Base-by-base conservation (phyloP, 805 yeast species). In the Ogataea glucozyma region DNA sequence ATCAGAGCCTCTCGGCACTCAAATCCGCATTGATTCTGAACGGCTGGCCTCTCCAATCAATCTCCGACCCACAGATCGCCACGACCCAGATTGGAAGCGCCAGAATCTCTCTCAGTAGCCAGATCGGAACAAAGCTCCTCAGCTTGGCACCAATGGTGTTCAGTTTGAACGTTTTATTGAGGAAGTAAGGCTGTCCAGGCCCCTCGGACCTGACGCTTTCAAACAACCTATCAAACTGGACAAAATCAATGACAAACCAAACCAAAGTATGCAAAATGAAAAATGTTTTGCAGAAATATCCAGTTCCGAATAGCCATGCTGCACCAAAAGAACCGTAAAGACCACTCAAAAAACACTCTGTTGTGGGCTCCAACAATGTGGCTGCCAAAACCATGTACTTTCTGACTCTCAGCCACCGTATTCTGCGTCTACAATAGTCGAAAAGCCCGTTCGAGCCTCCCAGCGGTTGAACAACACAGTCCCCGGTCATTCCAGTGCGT, bases 301-400 rank as follows among this genome's bases (percentile, higher is more conserved):
- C 61, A 49, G 8, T 66, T 58, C 27, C n/a, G n/a, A 77, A 65
- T 13, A 83, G 42, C 2, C 70, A 67, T 7, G 82, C 72, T 1
- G 80, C 51, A 3, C 82, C 83, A 57, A 71, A 77, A 0, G 83
- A 67, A 4, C 95, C 95, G 58, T 78, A 76, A 0, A 73, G 16
- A 0, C 91, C 93, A 52, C 82, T 73, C 3, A 87, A 60, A 2
- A 88, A 48, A 34, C 84, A 76, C 60, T 88, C 97, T 0, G 97
- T 88, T 6, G 90, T 76, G 3, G 97, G 96, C 57, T 88, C 97
- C 20, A 88, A 67, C 38, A 88, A 59, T 0, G 97, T 88, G 1
- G 96, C 96, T 11, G 80, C 79, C 22, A 83, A 65, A 3, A 88
- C 96, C 95, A 88, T 88, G 60, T 86, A 87, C 56, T 84, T 85